Evolutionary conservation across 192 early-diverging fungal genomes (phyloP).

Genomic region (Podila clonocystis): DNA sequence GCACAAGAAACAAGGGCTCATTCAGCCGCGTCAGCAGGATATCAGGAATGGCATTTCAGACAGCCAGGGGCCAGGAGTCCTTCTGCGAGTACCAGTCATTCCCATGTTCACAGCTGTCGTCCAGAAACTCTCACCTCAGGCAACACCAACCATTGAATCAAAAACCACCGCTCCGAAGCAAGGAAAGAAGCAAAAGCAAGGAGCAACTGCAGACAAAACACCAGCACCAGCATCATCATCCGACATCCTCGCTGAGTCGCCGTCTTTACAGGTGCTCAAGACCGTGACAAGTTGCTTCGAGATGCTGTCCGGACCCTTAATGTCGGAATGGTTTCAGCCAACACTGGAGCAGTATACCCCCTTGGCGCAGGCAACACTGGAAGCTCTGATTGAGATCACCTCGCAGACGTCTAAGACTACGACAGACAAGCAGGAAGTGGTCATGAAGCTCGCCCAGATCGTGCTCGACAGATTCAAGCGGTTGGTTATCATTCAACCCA

Average conservation of each 20-base stretch:
- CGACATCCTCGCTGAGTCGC: not conserved
- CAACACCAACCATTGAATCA: not conserved
- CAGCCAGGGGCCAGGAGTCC: constrained; percentile 19
- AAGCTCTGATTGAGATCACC: constrained; percentile 24
- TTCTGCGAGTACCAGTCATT: constrained; percentile 30
- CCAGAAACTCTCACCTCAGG: constrained; percentile 6
- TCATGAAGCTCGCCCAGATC: constrained; percentile 16
- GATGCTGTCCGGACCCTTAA: constrained; percentile 20
- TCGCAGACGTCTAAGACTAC: constrained; percentile 1
- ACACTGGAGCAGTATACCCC: constrained; percentile 52
- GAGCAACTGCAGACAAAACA: not conserved
- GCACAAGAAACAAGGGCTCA: constrained; percentile 1
- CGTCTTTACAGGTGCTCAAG: constrained; percentile 11
- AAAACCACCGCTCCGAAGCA: not conserved
- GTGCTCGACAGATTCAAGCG: constrained; percentile 35
- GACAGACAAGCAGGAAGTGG: not conserved
- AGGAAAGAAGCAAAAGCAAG: constrained; percentile 10
- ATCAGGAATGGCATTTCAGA: not conserved
- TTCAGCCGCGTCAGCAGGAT: not conserved
- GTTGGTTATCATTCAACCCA: constrained; percentile 34
- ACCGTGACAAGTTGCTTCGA: constrained; percentile 19
- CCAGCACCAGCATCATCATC: not conserved
- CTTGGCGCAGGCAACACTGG: constrained; percentile 32
- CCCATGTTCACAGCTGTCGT: constrained; percentile 39
- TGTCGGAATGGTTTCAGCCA: constrained; percentile 49